These are phyloP conservation scores for Botrytis sinoallii DNA, from an alignment of 2,329 filamentous ascomycete species.

Conservation along the genomic window DNA sequence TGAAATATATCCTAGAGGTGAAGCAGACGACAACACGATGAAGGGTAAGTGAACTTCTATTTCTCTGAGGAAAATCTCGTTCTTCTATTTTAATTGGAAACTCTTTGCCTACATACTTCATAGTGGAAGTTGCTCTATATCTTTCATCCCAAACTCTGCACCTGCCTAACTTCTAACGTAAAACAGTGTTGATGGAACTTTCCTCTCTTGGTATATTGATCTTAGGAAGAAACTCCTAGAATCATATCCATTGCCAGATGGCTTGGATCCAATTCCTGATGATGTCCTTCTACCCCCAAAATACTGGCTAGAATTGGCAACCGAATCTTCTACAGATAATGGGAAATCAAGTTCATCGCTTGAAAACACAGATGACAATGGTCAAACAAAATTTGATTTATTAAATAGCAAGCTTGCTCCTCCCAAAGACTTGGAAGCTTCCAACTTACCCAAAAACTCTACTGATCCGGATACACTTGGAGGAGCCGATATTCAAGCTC, in stretches of 20 bases:
- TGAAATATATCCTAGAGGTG: conserved; percentile 72
- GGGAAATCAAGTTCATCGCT: not conserved
- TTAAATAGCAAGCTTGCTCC: not conserved
- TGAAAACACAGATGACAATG: not conserved
- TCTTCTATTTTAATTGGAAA: not conserved
- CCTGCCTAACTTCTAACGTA: not conserved
- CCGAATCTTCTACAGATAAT: not conserved
- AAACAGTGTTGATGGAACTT: conserved; percentile 73
- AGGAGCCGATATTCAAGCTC: not conserved
- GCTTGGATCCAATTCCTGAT: conserved; percentile 66
- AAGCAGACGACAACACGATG: conserved; percentile 88
- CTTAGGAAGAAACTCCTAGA: conserved; percentile 65
- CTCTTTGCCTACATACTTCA: not conserved
- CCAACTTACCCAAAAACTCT: not conserved
- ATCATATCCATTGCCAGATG: conserved; percentile 66
- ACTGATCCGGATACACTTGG: not conserved
- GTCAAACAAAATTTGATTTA: not conserved
- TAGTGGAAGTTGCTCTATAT: not conserved
- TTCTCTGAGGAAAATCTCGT: not conserved
- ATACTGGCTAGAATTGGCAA: conserved; percentile 15
- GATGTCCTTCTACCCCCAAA: conserved; percentile 70
- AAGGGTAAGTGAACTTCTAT: conserved; percentile 63
- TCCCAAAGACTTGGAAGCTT: not conserved
- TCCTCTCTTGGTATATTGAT: conserved; percentile 71
- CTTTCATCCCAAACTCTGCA: not conserved